Conservation (phyloP, 2,329 filamentous ascomycete species). For the Neurospora sp. region DNA sequence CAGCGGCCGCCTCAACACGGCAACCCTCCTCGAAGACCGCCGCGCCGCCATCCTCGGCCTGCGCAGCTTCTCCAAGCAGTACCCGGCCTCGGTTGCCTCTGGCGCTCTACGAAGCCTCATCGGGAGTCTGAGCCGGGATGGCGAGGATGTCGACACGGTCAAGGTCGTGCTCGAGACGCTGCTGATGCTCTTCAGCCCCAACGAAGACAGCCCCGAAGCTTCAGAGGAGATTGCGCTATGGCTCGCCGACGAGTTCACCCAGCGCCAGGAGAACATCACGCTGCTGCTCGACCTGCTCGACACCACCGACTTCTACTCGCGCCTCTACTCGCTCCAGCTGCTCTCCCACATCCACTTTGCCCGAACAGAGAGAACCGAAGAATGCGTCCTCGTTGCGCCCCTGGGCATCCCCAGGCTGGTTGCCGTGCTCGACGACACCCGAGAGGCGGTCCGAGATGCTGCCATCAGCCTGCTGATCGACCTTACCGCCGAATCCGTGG, state of each 20-base stretch:
- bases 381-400: slow-evolving; percentile 84
- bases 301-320: slow-evolving; percentile 76
- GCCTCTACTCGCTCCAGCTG: slow-evolving; percentile 83
- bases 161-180: slow-evolving; percentile 93
- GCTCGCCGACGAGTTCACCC: slow-evolving; percentile 96
- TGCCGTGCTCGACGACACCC: slow-evolving; percentile 68
- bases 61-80: slow-evolving; percentile 92
- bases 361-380: slow-evolving; percentile 82
- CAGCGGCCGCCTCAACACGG: slow-evolving; percentile 76
- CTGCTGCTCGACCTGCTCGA: slow-evolving; percentile 84
- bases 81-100: slow-evolving; percentile 89
- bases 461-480: slow-evolving; percentile 79
- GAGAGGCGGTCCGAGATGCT: slow-evolving; percentile 83
- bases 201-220: slow-evolving; percentile 70
- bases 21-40: slow-evolving; percentile 87
- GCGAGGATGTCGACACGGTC: slow-evolving; percentile 90
- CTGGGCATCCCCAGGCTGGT: slow-evolving; percentile 82
- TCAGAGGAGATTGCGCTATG: slow-evolving; percentile 93
- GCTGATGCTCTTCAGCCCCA: slow-evolving; percentile 76
- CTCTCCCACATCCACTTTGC: slow-evolving; percentile 78
- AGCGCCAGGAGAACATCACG: slow-evolving; percentile 93
- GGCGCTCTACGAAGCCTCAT: slow-evolving; percentile 86
- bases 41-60: slow-evolving; percentile 86
- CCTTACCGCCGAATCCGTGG: slow-evolving; percentile 73
- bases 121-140: slow-evolving; percentile 72